These are phyloP conservation scores for Pythium pyrilobum DNA, from an alignment of 352 stramenopile species.

Conservation along the genomic window DNA sequence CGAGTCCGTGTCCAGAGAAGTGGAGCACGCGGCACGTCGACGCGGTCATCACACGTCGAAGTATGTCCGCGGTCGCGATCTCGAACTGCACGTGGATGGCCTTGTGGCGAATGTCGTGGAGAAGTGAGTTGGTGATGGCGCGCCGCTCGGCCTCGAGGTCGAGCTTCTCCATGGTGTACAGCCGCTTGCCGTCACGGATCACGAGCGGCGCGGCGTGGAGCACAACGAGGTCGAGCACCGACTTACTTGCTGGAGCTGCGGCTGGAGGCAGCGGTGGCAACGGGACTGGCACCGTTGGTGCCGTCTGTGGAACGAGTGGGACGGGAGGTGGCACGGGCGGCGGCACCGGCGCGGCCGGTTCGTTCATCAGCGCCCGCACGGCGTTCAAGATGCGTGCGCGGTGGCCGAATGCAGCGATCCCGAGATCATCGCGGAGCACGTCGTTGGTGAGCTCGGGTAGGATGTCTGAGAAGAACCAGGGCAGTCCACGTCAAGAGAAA, in stretches of 20 bases:
- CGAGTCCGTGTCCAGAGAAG: conserved; percentile 73
- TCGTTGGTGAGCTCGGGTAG: conserved; percentile 57
- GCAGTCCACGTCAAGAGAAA: not conserved
- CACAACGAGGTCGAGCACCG: conserved; percentile 62
- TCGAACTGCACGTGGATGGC: conserved; percentile 76
- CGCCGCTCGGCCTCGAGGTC: conserved; percentile 65
- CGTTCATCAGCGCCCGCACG: conserved; percentile 35
- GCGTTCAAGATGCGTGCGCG: conserved; percentile 49
- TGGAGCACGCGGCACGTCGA: conserved; percentile 62
- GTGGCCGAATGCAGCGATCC: conserved; percentile 56
- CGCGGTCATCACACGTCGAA: conserved; percentile 73
- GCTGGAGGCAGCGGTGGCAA: too few species aligned
- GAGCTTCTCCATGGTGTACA: conserved; percentile 81
- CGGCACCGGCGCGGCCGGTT: not conserved
- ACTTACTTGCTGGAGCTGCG: conserved; percentile 28
- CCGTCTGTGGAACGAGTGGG: not conserved
- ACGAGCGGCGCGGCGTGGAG: conserved; percentile 76
- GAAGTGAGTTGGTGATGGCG: conserved; percentile 62
- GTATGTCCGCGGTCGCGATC: conserved; percentile 66
- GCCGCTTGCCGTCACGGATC: conserved; percentile 56
- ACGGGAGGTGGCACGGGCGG: not conserved
- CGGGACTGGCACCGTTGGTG: too few species aligned
- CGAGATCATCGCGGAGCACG: conserved; percentile 53
- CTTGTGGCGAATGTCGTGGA: conserved; percentile 66
- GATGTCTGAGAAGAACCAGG: conserved; percentile 25